These are phyloP conservation scores for Vachellia collinsii DNA, from an alignment of 306 rosid genomes.

Conservation along the genomic window DNA sequence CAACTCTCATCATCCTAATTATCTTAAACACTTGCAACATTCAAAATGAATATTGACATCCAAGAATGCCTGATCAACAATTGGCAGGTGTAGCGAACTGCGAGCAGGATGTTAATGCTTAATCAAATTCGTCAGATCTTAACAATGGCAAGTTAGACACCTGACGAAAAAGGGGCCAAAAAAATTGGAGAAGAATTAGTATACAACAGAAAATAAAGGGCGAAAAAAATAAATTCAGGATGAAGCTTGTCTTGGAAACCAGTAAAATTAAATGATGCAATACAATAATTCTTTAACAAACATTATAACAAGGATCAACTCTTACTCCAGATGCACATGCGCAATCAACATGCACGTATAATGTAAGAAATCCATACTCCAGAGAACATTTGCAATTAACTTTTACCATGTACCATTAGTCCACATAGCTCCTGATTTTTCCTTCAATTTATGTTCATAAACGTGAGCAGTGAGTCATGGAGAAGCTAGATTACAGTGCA, in stretches of 20 bases:
- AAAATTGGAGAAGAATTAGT: not conserved
- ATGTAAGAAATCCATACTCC: not conserved
- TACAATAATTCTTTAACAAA: constrained; percentile 5
- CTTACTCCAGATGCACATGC: not conserved
- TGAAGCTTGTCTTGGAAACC: constrained; percentile 6
- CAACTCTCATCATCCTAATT: constrained; percentile 1
- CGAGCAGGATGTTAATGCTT: constrained; percentile 19
- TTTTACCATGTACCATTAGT: constrained; percentile 21
- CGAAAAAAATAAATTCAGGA: not conserved
- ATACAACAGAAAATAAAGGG: not conserved
- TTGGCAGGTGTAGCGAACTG: constrained; percentile 15
- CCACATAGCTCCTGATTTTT: constrained; percentile 2
- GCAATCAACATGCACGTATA: not conserved
- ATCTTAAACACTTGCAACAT: not conserved
- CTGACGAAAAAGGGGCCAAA: constrained; percentile 16
- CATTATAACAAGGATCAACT: constrained; percentile 8
- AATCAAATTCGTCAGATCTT: constrained; percentile 25
- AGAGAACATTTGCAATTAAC: not conserved
- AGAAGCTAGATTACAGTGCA: not conserved
- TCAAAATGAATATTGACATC: constrained; percentile 9
- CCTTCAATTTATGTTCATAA: constrained; percentile 17
- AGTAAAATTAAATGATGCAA: constrained; percentile 1
- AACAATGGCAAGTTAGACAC: constrained; percentile 37
- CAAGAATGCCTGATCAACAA: constrained; percentile 15
- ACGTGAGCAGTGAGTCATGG: not conserved